Base-by-base conservation (phyloP, 441 rosid species). In the Codiaeum variegatum region DNA sequence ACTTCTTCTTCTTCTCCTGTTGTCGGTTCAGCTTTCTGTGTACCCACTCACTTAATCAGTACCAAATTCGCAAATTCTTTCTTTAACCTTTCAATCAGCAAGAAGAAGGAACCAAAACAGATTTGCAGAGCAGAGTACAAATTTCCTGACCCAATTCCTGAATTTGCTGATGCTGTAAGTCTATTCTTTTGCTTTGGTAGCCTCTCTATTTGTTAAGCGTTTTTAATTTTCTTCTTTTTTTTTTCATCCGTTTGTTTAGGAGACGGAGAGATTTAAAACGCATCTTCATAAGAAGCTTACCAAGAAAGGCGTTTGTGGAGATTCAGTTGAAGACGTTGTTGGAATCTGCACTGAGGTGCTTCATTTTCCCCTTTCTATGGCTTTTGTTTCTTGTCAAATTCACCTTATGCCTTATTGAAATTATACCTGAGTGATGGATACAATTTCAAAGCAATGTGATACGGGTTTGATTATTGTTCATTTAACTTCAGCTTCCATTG, bases 71-170 rank as follows among this genome's bases (percentile, higher is more conserved):
- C 38, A 23, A 66, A 56, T 64, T 64, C 78, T 42, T 73, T 71
- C 51, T 49, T 69, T 6, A 63, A 62, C 73, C 68, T 76, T 62
- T 76, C 70, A 29, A 52, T 58, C 31, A n/a, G 52, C 83, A 66
- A 78, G 67, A 46, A 62, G 54, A 42, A 70, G 18, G 66, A 40
- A 29, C 31, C n/a, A 62, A 65, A 56, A 10, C 83, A 74, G 55
- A 69, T 87, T 40, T 88, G 94, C 83, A 83, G 77, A 81, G 89
- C 89, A 0, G 96, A 88, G 72, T 90, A 88, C 82, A 82, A 86
- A 75, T 92, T 92, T 70, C 97, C 97, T 0, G 95, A 92, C 85
- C 94, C 98, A 21, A 90, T 92, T 75, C 95, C 97, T 1, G 97
- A 90, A 76, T 92, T 94, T 71, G 94, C 98, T 42, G 89, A 84